Base-by-base conservation (phyloP, 2,329 filamentous ascomycete genomes). In the Davidsoniella virescens region DNA sequence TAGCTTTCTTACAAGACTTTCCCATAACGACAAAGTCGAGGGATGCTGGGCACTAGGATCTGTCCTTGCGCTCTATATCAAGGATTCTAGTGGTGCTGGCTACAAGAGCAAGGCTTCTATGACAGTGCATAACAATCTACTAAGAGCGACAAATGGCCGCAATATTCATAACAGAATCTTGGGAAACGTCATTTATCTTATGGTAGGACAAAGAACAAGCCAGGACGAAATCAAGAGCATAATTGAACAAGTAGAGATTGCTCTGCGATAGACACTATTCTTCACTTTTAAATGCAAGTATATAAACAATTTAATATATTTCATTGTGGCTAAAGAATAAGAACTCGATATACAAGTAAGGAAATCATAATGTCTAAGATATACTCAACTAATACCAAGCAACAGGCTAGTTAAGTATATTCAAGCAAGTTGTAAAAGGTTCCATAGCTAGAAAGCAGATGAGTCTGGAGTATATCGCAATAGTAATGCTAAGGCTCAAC, bases 1-100 rank as follows among this genome's bases (percentile, higher is more conserved):
- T 1, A 64, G 0, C 74, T 87, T 25, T 66, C 88, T 1, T 62
- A 66, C 26, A 12, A 33, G 26, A 12, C 8, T 33, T 33, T 33
- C 8, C 10, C 26, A 4, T 33, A 33, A 3, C 10, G 26, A 33
- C 10, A 33, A 33, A 0, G 76, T 92, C 0, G 69, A 76, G 2
- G 76, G 80, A 6, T 76, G 82, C 0, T 84, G 85, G 66, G 81
- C 84, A 0, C 65, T 92, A 1, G 86, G 86, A 0, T 83, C 76
- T 2, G 82, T 92, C 1, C 67, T 92, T 9, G 80, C 82, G 0
- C 78, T 93, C 37, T 69, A 68, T 23, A 57, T 77, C 49, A 59
- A 61, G 3, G 67, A 68, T 10, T 59, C 62, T 1, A 63, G 64
- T 7, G 66, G 64, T 2, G 56, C 63, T 1, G 70, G 71, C 0